Percentiles rank a stretch among this genome's conserved stretches.
Conservation (phyloP, 768 basidiomycete species). For the Suillus variegatus region DNA sequence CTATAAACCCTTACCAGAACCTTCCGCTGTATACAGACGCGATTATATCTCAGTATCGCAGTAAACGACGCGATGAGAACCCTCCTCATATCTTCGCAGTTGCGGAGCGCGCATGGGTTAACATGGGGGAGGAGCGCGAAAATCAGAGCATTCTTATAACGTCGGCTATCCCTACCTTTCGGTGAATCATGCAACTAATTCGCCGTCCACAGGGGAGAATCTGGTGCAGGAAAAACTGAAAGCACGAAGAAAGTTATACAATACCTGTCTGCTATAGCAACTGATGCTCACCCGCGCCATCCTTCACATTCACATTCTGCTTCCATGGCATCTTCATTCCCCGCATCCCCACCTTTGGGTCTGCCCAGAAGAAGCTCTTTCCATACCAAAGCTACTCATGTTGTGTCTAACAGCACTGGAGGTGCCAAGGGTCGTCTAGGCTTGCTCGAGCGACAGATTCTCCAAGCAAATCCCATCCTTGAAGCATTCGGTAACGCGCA, state of each 20-base stretch:
- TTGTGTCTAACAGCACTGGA: slow-evolving; percentile 45
- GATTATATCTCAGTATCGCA: slow-evolving; percentile 89
- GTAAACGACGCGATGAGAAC: slow-evolving; percentile 86
- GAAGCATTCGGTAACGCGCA: slow-evolving; percentile 99
- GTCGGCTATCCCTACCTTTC: slow-evolving; percentile 47
- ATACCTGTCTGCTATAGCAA: slow-evolving; percentile 96
- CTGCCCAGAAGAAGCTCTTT: slow-evolving; percentile 68
- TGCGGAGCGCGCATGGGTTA: slow-evolving; percentile 96
- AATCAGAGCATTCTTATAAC: slow-evolving; percentile 98
- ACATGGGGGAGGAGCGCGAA: slow-evolving; percentile 96
- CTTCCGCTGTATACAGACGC: slow-evolving; percentile 89
- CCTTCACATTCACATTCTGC: slow-evolving; percentile 69
- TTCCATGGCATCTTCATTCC: slow-evolving; percentile 54
- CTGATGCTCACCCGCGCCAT: slow-evolving; percentile 62
- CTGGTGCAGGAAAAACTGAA: slow-evolving; percentile 98
- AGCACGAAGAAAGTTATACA: slow-evolving; percentile 99
- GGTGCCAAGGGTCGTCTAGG: slow-evolving; percentile 75
- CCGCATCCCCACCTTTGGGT: slow-evolving; percentile 63
- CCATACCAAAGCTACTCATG: slow-evolving; percentile 49
- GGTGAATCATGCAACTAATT: slow-evolving; percentile 15
- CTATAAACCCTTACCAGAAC: slow-evolving; percentile 95
- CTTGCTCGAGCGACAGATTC: slow-evolving; percentile 90
- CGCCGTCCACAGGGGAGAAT: slow-evolving; percentile 76
- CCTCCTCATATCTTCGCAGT: slow-evolving; percentile 97
- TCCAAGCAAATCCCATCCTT: slow-evolving; percentile 96